Conservation (phyloP, 2,329 filamentous ascomycete genomes). For the Drechslera avenae region DNA sequence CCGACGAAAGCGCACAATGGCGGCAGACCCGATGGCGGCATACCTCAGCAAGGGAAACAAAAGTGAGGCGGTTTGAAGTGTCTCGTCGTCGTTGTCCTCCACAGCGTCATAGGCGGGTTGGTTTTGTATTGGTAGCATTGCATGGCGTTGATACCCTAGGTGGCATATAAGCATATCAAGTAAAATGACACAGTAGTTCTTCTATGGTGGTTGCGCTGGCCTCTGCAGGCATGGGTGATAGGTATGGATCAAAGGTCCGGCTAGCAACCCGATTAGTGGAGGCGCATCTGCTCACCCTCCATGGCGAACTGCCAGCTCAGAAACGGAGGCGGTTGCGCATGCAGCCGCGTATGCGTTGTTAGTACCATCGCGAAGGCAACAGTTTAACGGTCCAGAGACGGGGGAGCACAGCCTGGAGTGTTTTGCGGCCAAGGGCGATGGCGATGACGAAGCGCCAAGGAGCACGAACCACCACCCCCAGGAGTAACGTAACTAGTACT, state of each 20-base stretch:
- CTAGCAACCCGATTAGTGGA: slow-evolving; percentile 21
- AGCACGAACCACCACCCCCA: slow-evolving; percentile 25
- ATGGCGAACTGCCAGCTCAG: slow-evolving; percentile 33
- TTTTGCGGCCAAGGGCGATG: slow-evolving; percentile 25
- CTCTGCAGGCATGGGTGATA: slow-evolving; percentile 35
- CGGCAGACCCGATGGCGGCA: slow-evolving; percentile 86
- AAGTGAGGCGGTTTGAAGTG: slow-evolving; percentile 63
- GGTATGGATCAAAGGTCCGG: slow-evolving; percentile 29
- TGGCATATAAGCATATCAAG: slow-evolving; percentile 28
- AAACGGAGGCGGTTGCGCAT: slow-evolving; percentile 31
- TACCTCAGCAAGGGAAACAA: slow-evolving; percentile 69
- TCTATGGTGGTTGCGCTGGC: slow-evolving; percentile 44
- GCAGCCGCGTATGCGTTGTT: slow-evolving; percentile 45
- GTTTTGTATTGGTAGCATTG: slow-evolving; percentile 39
- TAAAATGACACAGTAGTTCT: slow-evolving; percentile 43
- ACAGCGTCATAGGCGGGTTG: slow-evolving; percentile 16
- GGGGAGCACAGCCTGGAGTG: slow-evolving; percentile 2
- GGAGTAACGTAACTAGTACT: neutral
- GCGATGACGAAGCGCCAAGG: slow-evolving; percentile 34
- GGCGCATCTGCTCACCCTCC: slow-evolving; percentile 22
- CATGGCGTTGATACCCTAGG: slow-evolving; percentile 38
- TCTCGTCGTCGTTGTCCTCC: slow-evolving; percentile 1
- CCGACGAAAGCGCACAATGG: slow-evolving; percentile 72
- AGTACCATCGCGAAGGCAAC: slow-evolving; percentile 24
- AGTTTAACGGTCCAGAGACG: slow-evolving; percentile 17